Evolutionary conservation across 108 stramenopile species (phyloP).

Genomic region (Pseudonitzschia delicatissima): DNA sequence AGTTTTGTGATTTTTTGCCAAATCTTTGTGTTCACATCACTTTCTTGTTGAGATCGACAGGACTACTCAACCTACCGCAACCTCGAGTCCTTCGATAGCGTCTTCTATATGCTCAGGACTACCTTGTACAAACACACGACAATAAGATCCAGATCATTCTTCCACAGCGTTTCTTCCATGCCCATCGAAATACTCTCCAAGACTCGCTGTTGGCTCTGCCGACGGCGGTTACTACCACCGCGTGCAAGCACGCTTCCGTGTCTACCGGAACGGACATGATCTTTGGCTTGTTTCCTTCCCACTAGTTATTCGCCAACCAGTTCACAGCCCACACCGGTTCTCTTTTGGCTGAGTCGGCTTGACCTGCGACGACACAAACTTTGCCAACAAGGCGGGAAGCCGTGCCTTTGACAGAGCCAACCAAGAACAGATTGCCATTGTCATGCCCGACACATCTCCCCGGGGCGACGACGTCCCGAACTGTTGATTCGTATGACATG

Average conservation of each 20-base stretch:
- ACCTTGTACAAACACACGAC: too few relatives aligned
- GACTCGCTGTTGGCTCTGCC: constrained; percentile 47
- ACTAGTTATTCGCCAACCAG: constrained; percentile 24
- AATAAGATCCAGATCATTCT: background rate
- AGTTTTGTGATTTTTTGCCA: too few relatives aligned
- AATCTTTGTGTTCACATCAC: too few relatives aligned
- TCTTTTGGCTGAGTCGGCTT: constrained; percentile 91
- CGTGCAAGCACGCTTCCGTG: constrained; percentile 56
- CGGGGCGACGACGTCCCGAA: constrained; percentile 83
- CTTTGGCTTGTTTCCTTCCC: constrained; percentile 70
- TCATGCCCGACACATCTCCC: constrained; percentile 95
- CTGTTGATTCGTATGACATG: constrained; percentile 90
- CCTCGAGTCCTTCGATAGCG: too few relatives aligned
- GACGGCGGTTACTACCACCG: constrained; percentile 67
- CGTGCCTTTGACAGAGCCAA: constrained; percentile 72
- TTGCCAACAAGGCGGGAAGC: constrained; percentile 84
- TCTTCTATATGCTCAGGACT: too few relatives aligned
- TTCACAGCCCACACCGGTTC: constrained; percentile 45
- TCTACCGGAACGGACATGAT: constrained; percentile 67
- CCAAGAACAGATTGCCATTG: constrained; percentile 80
- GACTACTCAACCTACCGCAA: too few relatives aligned
- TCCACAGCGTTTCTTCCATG: background rate
- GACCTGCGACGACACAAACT: constrained; percentile 97
- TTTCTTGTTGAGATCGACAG: too few relatives aligned
- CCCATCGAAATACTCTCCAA: constrained; percentile 50